Base-by-base conservation (phyloP, 2,329 filamentous ascomycete species). In the Arthrobotrys iridis region DNA sequence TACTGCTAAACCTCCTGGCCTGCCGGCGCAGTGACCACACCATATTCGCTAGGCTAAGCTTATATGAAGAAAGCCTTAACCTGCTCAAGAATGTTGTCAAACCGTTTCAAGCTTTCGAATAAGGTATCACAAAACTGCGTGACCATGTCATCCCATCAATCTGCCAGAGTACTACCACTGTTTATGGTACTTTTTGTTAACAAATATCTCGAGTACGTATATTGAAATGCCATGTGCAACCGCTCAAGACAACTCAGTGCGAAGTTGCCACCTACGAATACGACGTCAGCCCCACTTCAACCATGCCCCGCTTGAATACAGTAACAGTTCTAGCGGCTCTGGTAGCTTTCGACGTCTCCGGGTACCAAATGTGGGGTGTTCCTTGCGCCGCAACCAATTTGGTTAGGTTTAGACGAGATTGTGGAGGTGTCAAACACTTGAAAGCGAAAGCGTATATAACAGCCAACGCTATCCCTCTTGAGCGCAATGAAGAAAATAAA, bases 301-400 rank as follows among this genome's bases (percentile, higher is more conserved):
- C 20, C 6, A 13, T 37, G 7, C 4, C 2, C 3, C 30, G 7
- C 30, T 30, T 18, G n/a, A 37, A 24, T 37, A 37, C 6, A 35
- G 35, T 8, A 22, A 5, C 48, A 35, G 15, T 13, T 28, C 33
- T 11, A 35, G 40, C 63, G 63, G 63, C 50, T 67, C 50, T 37
- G 30, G 26, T 66, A 66, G 48, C 62, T 66, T n/a, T 50, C 24
- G 18, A 66, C 37, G 62, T 66, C 28, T 58, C 35, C n/a, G 50
- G 40, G 63, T 58, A 28, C 63, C 48, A 40, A 58, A 67, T 59
- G 6, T 30, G 26, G 63, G 13, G 28, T 13, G 35, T 64, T 37
- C 45, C 45, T 64, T 13, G 45, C 50, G 48, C 18, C 18, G 8
- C 10, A 50, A 40, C 50, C 50, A 6, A 40, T 11, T 45, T 11